These are phyloP conservation scores for Aspergillus puulaauensis DNA, from an alignment of 2,329 filamentous ascomycete genomes.

Conservation along the genomic window DNA sequence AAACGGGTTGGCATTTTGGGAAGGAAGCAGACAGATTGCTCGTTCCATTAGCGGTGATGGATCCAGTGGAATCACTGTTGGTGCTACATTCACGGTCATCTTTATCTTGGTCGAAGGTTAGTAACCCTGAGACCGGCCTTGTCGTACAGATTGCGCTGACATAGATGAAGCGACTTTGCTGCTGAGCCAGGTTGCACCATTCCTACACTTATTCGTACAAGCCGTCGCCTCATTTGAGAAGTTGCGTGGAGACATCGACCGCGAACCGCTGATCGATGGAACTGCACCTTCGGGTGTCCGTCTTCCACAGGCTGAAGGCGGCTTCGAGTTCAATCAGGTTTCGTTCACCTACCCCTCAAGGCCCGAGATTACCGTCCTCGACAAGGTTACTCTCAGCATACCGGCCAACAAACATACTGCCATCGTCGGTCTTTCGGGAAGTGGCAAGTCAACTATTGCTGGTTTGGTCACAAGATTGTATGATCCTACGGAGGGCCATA, in stretches of 20 bases:
- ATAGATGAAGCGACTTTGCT: conserved; percentile 34
- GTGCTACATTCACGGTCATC: conserved; percentile 38
- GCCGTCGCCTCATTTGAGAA: conserved; percentile 56
- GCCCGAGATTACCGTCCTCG: conserved; percentile 35
- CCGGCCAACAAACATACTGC: conserved; percentile 40
- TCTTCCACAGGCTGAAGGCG: conserved; percentile 17
- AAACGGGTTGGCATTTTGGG: conserved; percentile 67
- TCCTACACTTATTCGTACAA: conserved; percentile 48
- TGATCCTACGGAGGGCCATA: conserved; percentile 31
- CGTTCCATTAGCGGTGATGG: conserved; percentile 23
- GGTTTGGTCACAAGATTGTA: conserved; percentile 40
- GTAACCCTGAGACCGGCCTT: too few species aligned
- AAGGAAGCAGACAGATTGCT: conserved; percentile 59
- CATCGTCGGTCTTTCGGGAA: conserved; percentile 52
- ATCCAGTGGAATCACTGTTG: conserved; percentile 24
- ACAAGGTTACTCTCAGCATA: conserved; percentile 32
- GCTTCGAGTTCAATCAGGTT: conserved; percentile 34
- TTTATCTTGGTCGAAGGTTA: conserved; percentile 30
- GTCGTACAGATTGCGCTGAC: too few species aligned
- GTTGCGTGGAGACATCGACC: conserved; percentile 59
- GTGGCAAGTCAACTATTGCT: conserved; percentile 52
- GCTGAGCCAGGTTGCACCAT: conserved; percentile 39
- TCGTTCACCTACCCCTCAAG: conserved; percentile 39
- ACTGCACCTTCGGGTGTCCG: conserved; percentile 16
- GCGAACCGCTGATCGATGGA: conserved; percentile 47